phyloP scores from a whole-genome alignment of 108 stramenopile species.

The Cyclotella atomus region DNA sequence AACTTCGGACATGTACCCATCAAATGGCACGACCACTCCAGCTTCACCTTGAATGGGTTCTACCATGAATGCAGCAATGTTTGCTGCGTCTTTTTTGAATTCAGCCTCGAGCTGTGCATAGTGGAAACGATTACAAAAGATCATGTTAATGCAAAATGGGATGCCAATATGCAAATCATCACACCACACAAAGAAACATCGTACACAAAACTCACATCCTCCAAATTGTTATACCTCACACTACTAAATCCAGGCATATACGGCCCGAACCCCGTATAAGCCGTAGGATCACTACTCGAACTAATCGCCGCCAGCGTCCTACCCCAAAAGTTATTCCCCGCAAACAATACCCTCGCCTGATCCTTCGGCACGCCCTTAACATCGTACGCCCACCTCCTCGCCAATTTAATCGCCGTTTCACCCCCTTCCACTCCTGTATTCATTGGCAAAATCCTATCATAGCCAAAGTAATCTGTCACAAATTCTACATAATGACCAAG shows the following conservation, averaged over 20 bases:
- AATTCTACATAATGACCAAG: constrained; percentile 94
- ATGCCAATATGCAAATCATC: not conserved
- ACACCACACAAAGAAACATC: too few relatives aligned
- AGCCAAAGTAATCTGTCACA: constrained; percentile 91
- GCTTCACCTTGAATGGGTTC: constrained; percentile 99
- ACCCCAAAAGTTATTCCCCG: constrained; percentile 99
- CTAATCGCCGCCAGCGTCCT: constrained; percentile 98
- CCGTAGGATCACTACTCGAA: constrained; percentile 93
- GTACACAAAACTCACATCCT: constrained; percentile 31
- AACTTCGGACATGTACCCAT: constrained; percentile 94
- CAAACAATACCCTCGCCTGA: constrained; percentile 92
- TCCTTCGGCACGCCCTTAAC: constrained; percentile 93
- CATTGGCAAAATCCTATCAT: constrained; percentile 98
- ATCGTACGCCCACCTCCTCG: constrained; percentile 93
- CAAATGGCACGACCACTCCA: constrained; percentile 97
- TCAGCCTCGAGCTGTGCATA: constrained; percentile 74
- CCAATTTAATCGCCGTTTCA: constrained; percentile 97
- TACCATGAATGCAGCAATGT: constrained; percentile 98
- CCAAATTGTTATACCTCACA: constrained; percentile 91
- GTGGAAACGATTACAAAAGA: not conserved
- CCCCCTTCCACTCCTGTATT: constrained; percentile 99
- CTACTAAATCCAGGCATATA: constrained; percentile 96
- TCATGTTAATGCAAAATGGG: not conserved
- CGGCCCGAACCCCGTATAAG: constrained; percentile 87
- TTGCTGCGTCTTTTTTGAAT: constrained; percentile 80